A percentile compares a stretch with the other conserved stretches of the same genome.
These are phyloP conservation scores for Juncus inflexus DNA, from an alignment of 176 grass and related monocot species.

Conservation along the genomic window DNA sequence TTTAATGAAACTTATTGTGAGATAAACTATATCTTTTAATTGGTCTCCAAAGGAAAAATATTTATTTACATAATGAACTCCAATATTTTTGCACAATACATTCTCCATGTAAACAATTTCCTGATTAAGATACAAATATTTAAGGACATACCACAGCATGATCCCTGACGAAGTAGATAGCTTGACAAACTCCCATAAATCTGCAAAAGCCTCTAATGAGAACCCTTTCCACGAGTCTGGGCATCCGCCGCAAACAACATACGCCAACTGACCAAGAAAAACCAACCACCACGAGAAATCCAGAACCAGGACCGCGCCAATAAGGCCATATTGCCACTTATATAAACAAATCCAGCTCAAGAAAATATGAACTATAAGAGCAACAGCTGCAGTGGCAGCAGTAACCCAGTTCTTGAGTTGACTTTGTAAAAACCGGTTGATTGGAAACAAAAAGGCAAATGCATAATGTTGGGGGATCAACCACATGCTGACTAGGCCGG, in stretches of 20 bases:
- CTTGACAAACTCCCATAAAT: constrained; percentile 28
- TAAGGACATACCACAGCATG: constrained; percentile 37
- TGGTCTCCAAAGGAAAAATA: too few relatives aligned
- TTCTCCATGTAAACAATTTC: not conserved
- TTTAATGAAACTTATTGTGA: too few relatives aligned
- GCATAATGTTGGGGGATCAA: constrained; percentile 31
- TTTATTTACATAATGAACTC: not conserved
- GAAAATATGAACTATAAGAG: constrained; percentile 24
- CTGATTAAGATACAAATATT: not conserved
- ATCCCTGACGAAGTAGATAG: constrained; percentile 34
- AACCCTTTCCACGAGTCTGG: constrained; percentile 39
- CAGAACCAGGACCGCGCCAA: constrained; percentile 10
- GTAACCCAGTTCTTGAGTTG: constrained; percentile 42
- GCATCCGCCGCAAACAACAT: constrained; percentile 31
- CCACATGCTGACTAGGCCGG: constrained; percentile 23
- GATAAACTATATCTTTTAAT: too few relatives aligned
- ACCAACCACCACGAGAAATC: constrained; percentile 14
- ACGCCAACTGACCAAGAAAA: constrained; percentile 16
- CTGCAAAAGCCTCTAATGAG: constrained; percentile 25
- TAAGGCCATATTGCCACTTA: constrained; percentile 23
- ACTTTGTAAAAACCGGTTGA: constrained; percentile 34
- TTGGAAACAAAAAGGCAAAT: constrained; percentile 20
- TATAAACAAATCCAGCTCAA: constrained; percentile 28
- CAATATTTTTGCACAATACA: not conserved
- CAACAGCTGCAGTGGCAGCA: not conserved